Conservation (phyloP, 345 rosid genomes). For the Eucalyptus sp. region DNA sequence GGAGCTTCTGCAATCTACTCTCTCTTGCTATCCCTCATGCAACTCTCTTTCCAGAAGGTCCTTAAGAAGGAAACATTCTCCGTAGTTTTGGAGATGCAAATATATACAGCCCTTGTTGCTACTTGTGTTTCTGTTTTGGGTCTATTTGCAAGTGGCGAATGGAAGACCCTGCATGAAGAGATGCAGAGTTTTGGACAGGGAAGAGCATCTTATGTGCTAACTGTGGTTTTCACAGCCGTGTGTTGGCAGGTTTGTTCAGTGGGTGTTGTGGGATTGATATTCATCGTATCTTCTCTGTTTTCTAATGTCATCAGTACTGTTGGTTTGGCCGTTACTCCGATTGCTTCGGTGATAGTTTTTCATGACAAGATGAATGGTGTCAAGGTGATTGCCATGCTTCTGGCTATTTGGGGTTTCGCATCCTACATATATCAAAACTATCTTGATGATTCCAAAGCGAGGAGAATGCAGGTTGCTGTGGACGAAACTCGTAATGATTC, state of each 20-base stretch:
- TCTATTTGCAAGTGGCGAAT: conserved; percentile 59
- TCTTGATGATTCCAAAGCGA: conserved; percentile 36
- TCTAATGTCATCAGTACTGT: conserved; percentile 61
- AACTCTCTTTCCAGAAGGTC: conserved; percentile 58
- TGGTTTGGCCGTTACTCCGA: conserved; percentile 48
- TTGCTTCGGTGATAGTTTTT: conserved; percentile 40
- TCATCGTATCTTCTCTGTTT: conserved; percentile 57
- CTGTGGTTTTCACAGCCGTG: conserved; percentile 42
- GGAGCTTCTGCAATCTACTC: conserved; percentile 70
- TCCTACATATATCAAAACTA: conserved; percentile 52
- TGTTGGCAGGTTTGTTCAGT: conserved; percentile 62
- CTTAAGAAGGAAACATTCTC: conserved; percentile 36
- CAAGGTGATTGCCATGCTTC: conserved; percentile 51
- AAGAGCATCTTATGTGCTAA: conserved; percentile 34
- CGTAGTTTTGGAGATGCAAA: conserved; percentile 54
- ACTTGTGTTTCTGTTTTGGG: conserved; percentile 21
- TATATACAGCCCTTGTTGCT: conserved; percentile 40
- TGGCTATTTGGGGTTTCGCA: conserved; percentile 54
- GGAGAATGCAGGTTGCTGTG: conserved; percentile 1
- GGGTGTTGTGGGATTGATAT: conserved; percentile 66
- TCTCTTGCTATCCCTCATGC: conserved; percentile 76
- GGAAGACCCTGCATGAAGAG: conserved; percentile 49
- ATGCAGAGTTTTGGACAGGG: conserved; percentile 35
- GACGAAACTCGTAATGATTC: neutral
- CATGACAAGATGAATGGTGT: conserved; percentile 57